Base-by-base conservation (phyloP, 106 monocot genomes). In the Cymbidium sinense region DNA sequence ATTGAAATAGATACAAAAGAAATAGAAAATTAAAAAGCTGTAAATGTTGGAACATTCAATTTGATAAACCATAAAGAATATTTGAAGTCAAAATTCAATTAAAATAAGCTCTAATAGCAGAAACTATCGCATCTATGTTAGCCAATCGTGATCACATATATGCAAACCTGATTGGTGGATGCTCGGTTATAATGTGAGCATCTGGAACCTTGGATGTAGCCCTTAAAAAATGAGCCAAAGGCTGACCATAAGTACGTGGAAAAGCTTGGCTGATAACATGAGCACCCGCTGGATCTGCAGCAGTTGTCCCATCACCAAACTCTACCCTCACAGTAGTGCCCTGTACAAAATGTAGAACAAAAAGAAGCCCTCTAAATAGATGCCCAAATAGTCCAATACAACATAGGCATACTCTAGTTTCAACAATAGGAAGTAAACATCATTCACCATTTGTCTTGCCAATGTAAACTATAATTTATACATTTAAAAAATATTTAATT, bases 251-350 rank as follows among this genome's bases (percentile, higher is more conserved):
- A 8, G 93, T 93, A 77, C 88, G 85, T 10, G 93, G 93, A 75
- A 93, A 96, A 5, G 83, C 84, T 27, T 62, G 87, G 25, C 77
- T 82, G 37, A 93, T 91, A 13, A 84, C 85, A 86, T 89, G 81
- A 0, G 83, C 82, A 23, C 86, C 78, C 20, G 93, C 31, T 34
- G 81, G 76, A 70, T 93, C 96, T 35, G 83, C 34, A 33, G 80
- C 85, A 11, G 87, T 89, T n/a, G 96, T 96, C 50, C 72, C 80
- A 77, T 88, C 96, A 51, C 96, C 93, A 83, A 93, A 91, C 76
- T 96, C 96, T 34, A 96, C 88, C 77, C 93, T 89, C 54, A 93
- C 91, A 0, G 87, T 86, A 44, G 83, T 89, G 21, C 96, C 93
- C 96, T 96, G 82, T 25, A 27, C 50, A 25, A 18, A n/a, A 50